These are phyloP conservation scores for carrot (Daucus carota) DNA, from an alignment of 129 eudicot species.

Conservation along the genomic window DNA sequence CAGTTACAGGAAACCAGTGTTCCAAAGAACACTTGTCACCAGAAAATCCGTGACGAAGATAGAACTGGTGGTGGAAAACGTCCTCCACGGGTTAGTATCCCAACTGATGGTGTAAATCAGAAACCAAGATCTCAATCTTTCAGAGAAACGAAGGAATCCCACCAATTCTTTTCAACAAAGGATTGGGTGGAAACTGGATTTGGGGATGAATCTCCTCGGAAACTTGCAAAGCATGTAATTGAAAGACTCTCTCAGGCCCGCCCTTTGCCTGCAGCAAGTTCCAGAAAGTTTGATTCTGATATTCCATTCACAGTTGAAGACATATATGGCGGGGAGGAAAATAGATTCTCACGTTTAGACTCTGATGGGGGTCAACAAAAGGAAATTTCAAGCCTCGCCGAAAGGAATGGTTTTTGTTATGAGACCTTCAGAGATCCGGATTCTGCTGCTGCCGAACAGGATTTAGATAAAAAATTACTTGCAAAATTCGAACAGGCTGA, in stretches of 20 bases:
- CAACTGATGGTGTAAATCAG: conserved; percentile 36
- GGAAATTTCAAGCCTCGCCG: conserved; percentile 24
- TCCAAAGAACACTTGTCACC: conserved; percentile 19
- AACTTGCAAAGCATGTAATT: conserved; percentile 75
- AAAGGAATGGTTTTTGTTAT: conserved; percentile 17
- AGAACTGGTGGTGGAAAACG: conserved; percentile 20
- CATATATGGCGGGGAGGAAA: conserved; percentile 42
- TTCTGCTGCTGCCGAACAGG: conserved; percentile 31
- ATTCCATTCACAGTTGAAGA: conserved; percentile 81
- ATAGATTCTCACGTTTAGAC: conserved; percentile 19
- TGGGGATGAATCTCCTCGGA: conserved; percentile 64
- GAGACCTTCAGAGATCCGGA: conserved; percentile 21
- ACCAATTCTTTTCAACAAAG: conserved; percentile 37
- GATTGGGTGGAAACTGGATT: conserved; percentile 53
- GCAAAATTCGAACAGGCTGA: conserved; percentile 39
- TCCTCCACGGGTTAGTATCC: conserved; percentile 45
- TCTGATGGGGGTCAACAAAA: conserved; percentile 16
- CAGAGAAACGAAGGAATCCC: conserved; percentile 48
- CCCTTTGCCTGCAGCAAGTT: conserved; percentile 30
- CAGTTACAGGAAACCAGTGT: conserved; percentile 48
- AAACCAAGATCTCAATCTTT: conserved; percentile 73
- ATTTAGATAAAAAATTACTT: conserved; percentile 24
- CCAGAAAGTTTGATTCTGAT: conserved; percentile 42
- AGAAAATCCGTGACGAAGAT: conserved; percentile 23
- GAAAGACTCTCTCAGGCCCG: conserved; percentile 84